Percentiles rank a stretch among this genome's conserved stretches.
phyloP scores from a whole-genome alignment of 306 rosid species.

The Gynostemma pentaphyllum region DNA sequence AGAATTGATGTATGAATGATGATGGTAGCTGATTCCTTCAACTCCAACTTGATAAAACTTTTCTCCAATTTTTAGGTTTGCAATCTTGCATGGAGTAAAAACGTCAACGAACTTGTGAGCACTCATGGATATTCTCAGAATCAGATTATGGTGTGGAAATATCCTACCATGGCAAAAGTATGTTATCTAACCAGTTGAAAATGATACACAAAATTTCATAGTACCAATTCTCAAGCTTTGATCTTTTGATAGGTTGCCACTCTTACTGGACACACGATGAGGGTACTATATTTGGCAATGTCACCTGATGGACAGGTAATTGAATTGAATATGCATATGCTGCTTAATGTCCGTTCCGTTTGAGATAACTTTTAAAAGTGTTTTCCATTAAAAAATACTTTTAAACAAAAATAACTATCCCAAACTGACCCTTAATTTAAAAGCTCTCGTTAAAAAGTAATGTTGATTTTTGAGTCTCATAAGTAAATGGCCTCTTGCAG shows the following conservation, averaged over 20 bases:
- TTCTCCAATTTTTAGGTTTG: constrained; percentile 47
- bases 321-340: not conserved
- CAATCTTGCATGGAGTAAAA: constrained; percentile 96
- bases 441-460: not conserved
- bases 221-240: not conserved
- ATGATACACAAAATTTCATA: not conserved
- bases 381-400: too few relatives aligned
- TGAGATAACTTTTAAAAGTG: too few relatives aligned
- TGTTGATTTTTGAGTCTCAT: not conserved
- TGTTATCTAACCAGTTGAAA: not conserved
- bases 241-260: constrained; percentile 69
- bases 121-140: constrained; percentile 98
- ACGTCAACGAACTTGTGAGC: constrained; percentile 90
- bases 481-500: constrained; percentile 32
- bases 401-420: too few relatives aligned
- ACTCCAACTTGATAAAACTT: not conserved
- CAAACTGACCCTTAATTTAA: too few relatives aligned
- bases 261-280: constrained; percentile 91
- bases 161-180: constrained; percentile 85
- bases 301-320: constrained; percentile 98
- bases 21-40: not conserved
- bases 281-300: constrained; percentile 92
- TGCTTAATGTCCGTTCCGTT: too few relatives aligned
- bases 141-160: constrained; percentile 98
- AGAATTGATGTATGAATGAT: not conserved